phyloP scores from a whole-genome alignment of 2,329 filamentous ascomycete genomes.

The Sporothrix schenckii region DNA sequence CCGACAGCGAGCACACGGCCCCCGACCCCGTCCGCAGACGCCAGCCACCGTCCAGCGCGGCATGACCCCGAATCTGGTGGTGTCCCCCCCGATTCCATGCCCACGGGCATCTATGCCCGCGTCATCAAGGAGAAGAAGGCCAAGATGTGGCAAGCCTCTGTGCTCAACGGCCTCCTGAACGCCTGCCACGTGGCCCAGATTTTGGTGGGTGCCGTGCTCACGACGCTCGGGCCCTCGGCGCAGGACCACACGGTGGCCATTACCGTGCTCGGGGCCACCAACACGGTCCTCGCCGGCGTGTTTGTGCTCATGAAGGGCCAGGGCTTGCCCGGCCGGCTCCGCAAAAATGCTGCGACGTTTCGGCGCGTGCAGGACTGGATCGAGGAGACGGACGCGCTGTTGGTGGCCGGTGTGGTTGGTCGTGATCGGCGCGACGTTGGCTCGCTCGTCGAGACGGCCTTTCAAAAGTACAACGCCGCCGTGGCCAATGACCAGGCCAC shows the following conservation, averaged over 20 bases:
- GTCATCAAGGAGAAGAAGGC: constrained; percentile 44
- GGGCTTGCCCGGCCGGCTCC: constrained; percentile 52
- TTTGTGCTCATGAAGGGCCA: constrained; percentile 59
- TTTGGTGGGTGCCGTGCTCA: constrained; percentile 52
- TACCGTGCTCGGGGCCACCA: constrained; percentile 62
- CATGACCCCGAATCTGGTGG: neutral
- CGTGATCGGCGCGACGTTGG: constrained; percentile 49
- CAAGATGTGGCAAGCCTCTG: constrained; percentile 43
- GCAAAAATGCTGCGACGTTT: constrained; percentile 52
- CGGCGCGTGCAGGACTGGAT: constrained; percentile 56
- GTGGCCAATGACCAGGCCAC: constrained; percentile 32
- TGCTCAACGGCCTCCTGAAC: constrained; percentile 48
- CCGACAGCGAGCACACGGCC: constrained; percentile 38
- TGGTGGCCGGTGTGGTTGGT: constrained; percentile 49
- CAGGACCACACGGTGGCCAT: constrained; percentile 56
- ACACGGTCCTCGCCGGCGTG: constrained; percentile 65
- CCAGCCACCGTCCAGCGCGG: neutral
- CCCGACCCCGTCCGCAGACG: constrained; percentile 35
- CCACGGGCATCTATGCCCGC: constrained; percentile 49
- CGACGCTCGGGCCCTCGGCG: constrained; percentile 50
- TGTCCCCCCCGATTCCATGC: constrained; percentile 40
- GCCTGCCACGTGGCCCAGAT: constrained; percentile 51
- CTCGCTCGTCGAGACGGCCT: constrained; percentile 48
- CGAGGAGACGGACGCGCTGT: constrained; percentile 55
- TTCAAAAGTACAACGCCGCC: constrained; percentile 43